Conservation (phyloP, 2,329 filamentous ascomycete species). For the Colletotrichum lindemuthianum region DNA sequence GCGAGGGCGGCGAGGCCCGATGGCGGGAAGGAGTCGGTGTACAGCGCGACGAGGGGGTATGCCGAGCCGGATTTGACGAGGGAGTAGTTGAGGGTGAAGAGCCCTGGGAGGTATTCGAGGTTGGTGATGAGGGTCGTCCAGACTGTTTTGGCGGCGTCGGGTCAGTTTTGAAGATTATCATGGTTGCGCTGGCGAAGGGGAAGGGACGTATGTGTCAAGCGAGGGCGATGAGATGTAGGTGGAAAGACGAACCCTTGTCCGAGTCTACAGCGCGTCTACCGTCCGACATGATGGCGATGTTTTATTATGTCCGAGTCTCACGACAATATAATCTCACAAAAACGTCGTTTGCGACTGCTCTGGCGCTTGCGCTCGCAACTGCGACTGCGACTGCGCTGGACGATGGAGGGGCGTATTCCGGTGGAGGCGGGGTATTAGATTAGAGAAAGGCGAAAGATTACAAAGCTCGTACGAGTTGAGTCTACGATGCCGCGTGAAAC, state of each 20-base stretch:
- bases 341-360: not conserved
- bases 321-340: no score
- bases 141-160: conserved; percentile 57
- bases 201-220: not conserved
- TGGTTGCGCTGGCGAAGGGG: not conserved
- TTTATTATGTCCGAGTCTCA: not conserved
- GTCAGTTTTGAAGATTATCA: not conserved
- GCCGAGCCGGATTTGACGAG: conserved; percentile 71
- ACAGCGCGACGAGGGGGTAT: conserved; percentile 85
- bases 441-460: not conserved
- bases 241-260: conserved; percentile 47
- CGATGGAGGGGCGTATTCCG: conserved; percentile 26
- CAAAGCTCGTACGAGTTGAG: no score
- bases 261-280: conserved; percentile 49
- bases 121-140: conserved; percentile 93
- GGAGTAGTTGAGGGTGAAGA: conserved; percentile 83
- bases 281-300: conserved; percentile 33
- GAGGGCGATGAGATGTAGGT: conserved; percentile 1
- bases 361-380: conserved; percentile 7
- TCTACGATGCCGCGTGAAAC: no score
- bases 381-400: conserved; percentile 8
- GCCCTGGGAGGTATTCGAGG: conserved; percentile 80
- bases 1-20: conserved; percentile 76
- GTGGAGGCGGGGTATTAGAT: conserved; percentile 32
- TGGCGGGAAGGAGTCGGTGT: conserved; percentile 79